Base-by-base conservation (phyloP, 306 rosid genomes). In the Cucurbita pepo region DNA sequence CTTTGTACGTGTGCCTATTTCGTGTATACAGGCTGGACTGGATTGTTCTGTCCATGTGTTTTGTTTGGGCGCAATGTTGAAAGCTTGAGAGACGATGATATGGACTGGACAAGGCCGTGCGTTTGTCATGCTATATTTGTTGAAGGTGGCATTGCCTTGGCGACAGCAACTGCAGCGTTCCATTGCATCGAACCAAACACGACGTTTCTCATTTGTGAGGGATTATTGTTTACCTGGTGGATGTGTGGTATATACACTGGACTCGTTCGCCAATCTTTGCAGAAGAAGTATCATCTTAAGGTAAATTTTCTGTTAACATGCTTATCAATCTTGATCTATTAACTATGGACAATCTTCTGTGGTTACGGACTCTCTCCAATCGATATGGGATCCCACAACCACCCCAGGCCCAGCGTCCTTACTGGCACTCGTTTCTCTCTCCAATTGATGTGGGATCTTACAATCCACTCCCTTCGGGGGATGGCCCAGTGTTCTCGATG, bases 191-290 rank as follows among this genome's bases (percentile, higher is more conserved):
- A 91, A 54, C 95, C 92, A 0, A 87, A 84, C 61, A 84, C 94
- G 12, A 22, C 86, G 44, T 88, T 89, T 76, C 97, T 95, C 72
- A 64, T 95, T 44, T 69, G 83, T 14, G 99, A 95, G 90, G 95
- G 99, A 48, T 86, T 91, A 61, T 59, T 95, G 21, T 95, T 95
- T 81, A 83, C 95, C 43, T 95, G 99, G 99, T 91, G 99, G 99
- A 89, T 95, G 93, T 95, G 97, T 69, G 97, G 97, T 71, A 87
- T 88, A 65, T 89, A 91, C 77, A 88, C 91, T 43, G 99, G 99
- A 79, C 90, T 86, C 75, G 85, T 84, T 79, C 88, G 99, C 64
- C 99, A 95, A 81, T 36, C 92, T 54, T 80, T 95, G 13, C 99
- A 95, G 83, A 89, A 91, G 86, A 88, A 95, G 61, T 95, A 95